These are phyloP conservation scores for Cercospora canescens DNA, from an alignment of 2,329 filamentous ascomycete genomes.

Conservation along the genomic window DNA sequence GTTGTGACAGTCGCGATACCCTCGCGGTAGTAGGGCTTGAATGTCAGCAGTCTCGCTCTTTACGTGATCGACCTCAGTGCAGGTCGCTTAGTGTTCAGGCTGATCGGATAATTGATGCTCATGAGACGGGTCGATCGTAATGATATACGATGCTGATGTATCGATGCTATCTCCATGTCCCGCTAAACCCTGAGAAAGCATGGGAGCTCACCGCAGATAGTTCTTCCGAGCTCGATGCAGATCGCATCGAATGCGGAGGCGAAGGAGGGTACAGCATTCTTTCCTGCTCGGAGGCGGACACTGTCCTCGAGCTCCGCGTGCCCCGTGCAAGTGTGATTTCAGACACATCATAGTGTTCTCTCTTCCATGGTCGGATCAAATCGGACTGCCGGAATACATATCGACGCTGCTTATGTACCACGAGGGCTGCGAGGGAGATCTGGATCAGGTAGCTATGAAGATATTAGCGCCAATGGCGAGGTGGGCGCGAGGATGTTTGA, in stretches of 20 bases:
- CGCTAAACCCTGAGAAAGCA: not conserved
- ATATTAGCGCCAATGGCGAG: not conserved
- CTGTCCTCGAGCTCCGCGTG: not conserved
- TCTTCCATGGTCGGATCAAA: conserved; percentile 3
- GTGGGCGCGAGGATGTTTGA: not conserved
- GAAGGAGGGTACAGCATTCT: not conserved
- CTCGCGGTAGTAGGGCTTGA: not conserved
- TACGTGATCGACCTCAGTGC: not conserved
- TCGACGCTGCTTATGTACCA: conserved; percentile 9
- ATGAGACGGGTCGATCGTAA: not conserved
- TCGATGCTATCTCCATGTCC: not conserved
- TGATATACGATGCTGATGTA: not conserved
- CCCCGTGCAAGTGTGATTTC: not conserved
- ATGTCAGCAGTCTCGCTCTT: not conserved
- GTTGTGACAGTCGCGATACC: not conserved
- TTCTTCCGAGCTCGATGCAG: not conserved
- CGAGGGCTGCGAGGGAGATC: conserved; percentile 2
- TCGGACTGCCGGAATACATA: conserved; percentile 5
- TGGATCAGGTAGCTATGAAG: conserved; percentile 5
- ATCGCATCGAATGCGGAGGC: not conserved
- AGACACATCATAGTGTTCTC: not conserved
- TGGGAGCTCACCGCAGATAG: not conserved
- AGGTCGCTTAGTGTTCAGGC: not conserved
- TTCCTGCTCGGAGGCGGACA: conserved; percentile 3
- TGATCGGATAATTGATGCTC: not conserved